phyloP scores from a whole-genome alignment of 495 filamentous ascomycete species.

The Pyronema omphalodes region DNA sequence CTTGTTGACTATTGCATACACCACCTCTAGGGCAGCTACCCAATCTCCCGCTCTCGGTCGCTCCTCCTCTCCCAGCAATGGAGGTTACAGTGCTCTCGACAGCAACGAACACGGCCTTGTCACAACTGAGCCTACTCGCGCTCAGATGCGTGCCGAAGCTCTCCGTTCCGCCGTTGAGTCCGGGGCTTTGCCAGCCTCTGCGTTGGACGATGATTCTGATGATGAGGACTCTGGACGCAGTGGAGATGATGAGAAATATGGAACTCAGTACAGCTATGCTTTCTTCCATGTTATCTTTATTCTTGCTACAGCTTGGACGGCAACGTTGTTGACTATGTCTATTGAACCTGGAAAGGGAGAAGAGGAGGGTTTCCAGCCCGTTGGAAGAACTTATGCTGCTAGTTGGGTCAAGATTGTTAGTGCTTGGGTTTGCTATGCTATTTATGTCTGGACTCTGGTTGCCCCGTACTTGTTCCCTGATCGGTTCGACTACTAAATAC shows the following conservation, averaged over 20 bases:
- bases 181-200: conserved; percentile 78
- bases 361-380: conserved; percentile 54
- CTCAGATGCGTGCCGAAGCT: conserved; percentile 82
- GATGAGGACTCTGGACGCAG: conserved; percentile 42
- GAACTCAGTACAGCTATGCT: conserved; percentile 89
- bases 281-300: conserved; percentile 98
- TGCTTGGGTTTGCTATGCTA: conserved; percentile 87
- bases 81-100: conserved; percentile 36
- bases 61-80: conserved; percentile 37
- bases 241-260: conserved; percentile 69
- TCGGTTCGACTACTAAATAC: conserved; percentile 41
- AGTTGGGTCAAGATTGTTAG: conserved; percentile 99
- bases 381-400: conserved; percentile 89
- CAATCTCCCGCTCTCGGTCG: conserved; percentile 68
- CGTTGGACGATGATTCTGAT: conserved; percentile 62
- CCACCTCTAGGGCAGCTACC: conserved; percentile 87
- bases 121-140: conserved; percentile 68
- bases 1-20: conserved; percentile 94
- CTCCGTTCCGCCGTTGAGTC: conserved; percentile 82
- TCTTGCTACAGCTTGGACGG: conserved; percentile 87
- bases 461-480: conserved; percentile 77
- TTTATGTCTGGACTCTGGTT: conserved; percentile 83
- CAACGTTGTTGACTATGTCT: conserved; percentile 75
- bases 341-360: conserved; percentile 42
- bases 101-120: conserved; percentile 71